phyloP scores from a whole-genome alignment of 495 filamentous ascomycete species.

The Aspergillus nidulans region DNA sequence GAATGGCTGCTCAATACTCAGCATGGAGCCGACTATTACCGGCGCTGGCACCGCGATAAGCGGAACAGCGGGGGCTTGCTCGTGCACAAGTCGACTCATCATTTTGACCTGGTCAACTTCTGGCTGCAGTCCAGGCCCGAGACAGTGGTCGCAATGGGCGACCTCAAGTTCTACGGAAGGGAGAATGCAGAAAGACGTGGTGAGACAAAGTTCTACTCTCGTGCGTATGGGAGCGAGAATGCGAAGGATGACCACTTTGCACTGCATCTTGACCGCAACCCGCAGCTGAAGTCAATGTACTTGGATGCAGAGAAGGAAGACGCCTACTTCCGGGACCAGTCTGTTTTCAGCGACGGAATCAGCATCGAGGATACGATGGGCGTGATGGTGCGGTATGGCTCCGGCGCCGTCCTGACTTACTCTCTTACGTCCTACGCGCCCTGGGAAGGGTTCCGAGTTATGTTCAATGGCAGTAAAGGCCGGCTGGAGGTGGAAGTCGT shows the following conservation, averaged over 20 bases:
- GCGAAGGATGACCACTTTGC: conserved; percentile 40
- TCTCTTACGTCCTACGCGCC: conserved; percentile 30
- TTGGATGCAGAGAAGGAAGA: conserved; percentile 57
- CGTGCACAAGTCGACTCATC: conserved; percentile 33
- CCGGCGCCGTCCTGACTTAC: conserved; percentile 30
- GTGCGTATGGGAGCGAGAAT: conserved; percentile 24
- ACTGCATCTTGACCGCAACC: conserved; percentile 44
- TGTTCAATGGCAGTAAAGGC: conserved; percentile 30
- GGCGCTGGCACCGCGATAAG: conserved; percentile 58
- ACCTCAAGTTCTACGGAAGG: conserved; percentile 31
- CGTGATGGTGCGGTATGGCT: conserved; percentile 49
- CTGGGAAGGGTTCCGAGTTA: conserved; percentile 33
- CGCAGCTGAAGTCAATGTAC: conserved; percentile 51
- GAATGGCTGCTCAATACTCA: conserved; percentile 57
- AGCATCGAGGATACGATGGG: conserved; percentile 60
- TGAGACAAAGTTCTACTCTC: conserved; percentile 27
- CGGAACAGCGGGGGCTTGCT: conserved; percentile 51
- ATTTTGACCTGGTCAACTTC: conserved; percentile 35
- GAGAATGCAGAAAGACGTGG: conserved; percentile 32
- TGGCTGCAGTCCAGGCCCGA: conserved; percentile 25
- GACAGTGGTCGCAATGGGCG: conserved; percentile 30
- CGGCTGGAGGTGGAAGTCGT: conserved; percentile 32
- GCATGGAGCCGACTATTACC: conserved; percentile 59
- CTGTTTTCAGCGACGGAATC: conserved; percentile 55
- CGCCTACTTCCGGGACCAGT: conserved; percentile 54